These are phyloP conservation scores for Pleurozium schreberi DNA, from an alignment of 225 moss, liverwort and hornwort species.

Conservation along the genomic window DNA sequence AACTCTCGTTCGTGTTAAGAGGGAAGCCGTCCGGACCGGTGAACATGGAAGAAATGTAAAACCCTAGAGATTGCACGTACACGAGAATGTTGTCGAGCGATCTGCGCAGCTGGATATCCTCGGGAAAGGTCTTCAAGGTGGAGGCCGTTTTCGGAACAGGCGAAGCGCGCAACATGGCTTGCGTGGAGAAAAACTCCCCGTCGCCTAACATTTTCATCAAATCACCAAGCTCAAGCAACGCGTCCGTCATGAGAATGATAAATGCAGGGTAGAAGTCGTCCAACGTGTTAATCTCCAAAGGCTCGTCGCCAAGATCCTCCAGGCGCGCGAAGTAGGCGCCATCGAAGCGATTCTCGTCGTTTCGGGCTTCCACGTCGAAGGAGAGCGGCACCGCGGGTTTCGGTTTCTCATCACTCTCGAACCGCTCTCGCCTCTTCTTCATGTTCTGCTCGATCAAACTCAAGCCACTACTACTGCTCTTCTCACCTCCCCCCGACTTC, in stretches of 20 bases:
- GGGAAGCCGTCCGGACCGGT: conserved; percentile 27
- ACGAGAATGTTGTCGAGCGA: conserved; percentile 37
- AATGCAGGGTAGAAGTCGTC: conserved; percentile 44
- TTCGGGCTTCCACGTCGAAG: conserved; percentile 40
- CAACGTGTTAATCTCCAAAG: conserved; percentile 36
- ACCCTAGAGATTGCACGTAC: conserved; percentile 24
- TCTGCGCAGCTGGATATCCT: conserved; percentile 33
- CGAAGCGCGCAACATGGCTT: conserved; percentile 34
- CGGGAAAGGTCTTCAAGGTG: conserved; percentile 23
- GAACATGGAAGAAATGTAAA: conserved; percentile 39
- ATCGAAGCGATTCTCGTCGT: conserved; percentile 34
- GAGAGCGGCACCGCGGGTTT: conserved; percentile 15
- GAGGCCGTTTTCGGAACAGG: conserved; percentile 7
- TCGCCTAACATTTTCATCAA: conserved; percentile 47
- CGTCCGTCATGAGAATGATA: conserved; percentile 38
- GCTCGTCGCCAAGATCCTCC: conserved; percentile 27
- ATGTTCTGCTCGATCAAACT: conserved; percentile 46
- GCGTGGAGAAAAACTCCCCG: conserved; percentile 44
- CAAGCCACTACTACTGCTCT: neutral
- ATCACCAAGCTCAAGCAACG: conserved; percentile 40
- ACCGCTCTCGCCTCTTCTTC: conserved; percentile 20
- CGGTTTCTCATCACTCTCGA: neutral
- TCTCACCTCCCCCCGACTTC: neutral
- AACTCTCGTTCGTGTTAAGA: conserved; percentile 20
- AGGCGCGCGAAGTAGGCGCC: conserved; percentile 39